Conservation (phyloP, 495 filamentous ascomycete species). For the Hypoxylon fuscum region DNA sequence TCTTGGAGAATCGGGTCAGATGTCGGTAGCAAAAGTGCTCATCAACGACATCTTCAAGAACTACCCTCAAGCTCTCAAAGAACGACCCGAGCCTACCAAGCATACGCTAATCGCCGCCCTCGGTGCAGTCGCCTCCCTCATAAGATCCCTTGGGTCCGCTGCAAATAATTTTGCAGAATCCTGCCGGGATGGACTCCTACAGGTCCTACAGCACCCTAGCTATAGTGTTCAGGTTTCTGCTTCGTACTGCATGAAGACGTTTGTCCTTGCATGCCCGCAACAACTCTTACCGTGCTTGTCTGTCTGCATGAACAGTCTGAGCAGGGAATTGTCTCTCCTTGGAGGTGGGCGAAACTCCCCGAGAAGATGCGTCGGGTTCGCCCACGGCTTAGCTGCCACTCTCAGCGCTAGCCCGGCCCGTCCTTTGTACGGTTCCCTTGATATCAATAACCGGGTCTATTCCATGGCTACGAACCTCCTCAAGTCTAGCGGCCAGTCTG, state of each 20-base stretch:
- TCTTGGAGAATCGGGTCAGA: slow-evolving; percentile 86
- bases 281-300: slow-evolving; percentile 91
- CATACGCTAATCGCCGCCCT: slow-evolving; percentile 81
- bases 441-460: slow-evolving; percentile 91
- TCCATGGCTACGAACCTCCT: slow-evolving; percentile 90
- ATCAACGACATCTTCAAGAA: slow-evolving; percentile 93
- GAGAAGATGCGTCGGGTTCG: slow-evolving; percentile 87
- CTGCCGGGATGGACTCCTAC: slow-evolving; percentile 86
- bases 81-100: slow-evolving; percentile 89
- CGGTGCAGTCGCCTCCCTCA: slow-evolving; percentile 80
- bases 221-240: slow-evolving; percentile 94
- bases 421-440: slow-evolving; percentile 92
- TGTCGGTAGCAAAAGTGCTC: slow-evolving; percentile 80
- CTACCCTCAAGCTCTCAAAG: slow-evolving; percentile 91
- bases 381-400: slow-evolving; percentile 91
- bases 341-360: slow-evolving; percentile 79
- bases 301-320: slow-evolving; percentile 95
- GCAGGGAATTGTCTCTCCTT: slow-evolving; percentile 82
- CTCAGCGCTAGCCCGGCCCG: slow-evolving; percentile 88
- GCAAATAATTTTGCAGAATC: slow-evolving; percentile 77
- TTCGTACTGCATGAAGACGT: slow-evolving; percentile 82
- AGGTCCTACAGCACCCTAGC: slow-evolving; percentile 92
- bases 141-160: slow-evolving; percentile 82
- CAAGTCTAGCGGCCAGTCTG: slow-evolving; percentile 90
- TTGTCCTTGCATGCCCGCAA: slow-evolving; percentile 88